Conservation (phyloP, 345 rosid species). For the Lumnitzera racemosa region DNA sequence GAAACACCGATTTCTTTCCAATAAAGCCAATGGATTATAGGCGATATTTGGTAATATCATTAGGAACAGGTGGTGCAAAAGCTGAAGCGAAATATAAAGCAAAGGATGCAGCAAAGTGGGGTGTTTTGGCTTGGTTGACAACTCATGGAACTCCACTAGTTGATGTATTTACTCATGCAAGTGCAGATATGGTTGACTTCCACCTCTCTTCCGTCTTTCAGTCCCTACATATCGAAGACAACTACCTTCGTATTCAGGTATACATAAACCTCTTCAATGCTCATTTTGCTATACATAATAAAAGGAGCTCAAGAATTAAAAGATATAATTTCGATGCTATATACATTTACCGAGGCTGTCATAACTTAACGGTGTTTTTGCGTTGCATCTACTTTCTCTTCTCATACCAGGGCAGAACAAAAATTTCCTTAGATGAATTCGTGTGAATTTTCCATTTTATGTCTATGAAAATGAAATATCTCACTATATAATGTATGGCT, state of each 20-base stretch:
- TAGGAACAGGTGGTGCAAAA: slow-evolving; percentile 20
- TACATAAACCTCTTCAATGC: background rate
- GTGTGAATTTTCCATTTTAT: no score
- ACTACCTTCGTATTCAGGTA: slow-evolving; percentile 26
- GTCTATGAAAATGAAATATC: no score
- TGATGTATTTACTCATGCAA: slow-evolving; percentile 20
- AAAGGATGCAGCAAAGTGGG: slow-evolving; percentile 23
- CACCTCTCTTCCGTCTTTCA: slow-evolving; percentile 19
- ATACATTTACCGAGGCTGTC: no score
- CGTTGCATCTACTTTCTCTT: no score
- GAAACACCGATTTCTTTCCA: slow-evolving; percentile 8
- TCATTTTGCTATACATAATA: no score
- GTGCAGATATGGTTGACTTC: slow-evolving; percentile 22
- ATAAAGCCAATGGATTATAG: slow-evolving; percentile 11
- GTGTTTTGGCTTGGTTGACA: slow-evolving; percentile 22
- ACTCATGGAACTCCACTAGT: slow-evolving; percentile 12
- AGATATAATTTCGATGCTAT: no score
- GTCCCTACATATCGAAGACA: slow-evolving; percentile 13
- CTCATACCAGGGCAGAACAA: no score
- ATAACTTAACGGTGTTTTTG: no score
- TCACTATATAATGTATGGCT: no score
- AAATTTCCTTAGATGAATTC: no score
- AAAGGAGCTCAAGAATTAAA: no score
- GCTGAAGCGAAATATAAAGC: slow-evolving; percentile 14
- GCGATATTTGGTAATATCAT: slow-evolving; percentile 18